Base-by-base conservation (phyloP, 208 protist species). In the Trypanosoma platydactyli region DNA sequence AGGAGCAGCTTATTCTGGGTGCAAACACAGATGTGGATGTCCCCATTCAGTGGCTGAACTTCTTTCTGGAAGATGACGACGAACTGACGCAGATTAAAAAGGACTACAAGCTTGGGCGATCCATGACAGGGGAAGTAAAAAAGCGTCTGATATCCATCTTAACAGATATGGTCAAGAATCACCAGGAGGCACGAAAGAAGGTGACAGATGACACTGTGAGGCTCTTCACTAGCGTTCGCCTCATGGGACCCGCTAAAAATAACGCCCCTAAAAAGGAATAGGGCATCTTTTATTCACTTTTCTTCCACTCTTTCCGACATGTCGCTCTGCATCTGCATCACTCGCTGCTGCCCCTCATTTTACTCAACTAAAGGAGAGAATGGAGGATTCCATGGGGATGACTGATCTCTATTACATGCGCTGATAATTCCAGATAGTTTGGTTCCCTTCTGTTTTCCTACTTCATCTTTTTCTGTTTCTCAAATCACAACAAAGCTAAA, bases 41-140 rank as follows among this genome's bases (percentile, higher is more conserved):
- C 11, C 80, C 97, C 3, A 94, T 98, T 73, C 91, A 98, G 83
- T 99, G 99, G 92, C 79, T 99, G 13, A 88, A 71, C 44, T 99
- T 99, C 78, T 99, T 99, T 72, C 69, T 99, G n/a, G 96, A 99
- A 56, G 98, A 99, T 73, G 98, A 99, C 75, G 91, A 76, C 1
- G 66, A 96, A 63, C 81, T 99, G 40, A 79, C 75, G 66, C 68
- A 71, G 11, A 72, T 94, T 18, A 73, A 88, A 57, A 78, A 72
- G 60, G 92, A 97, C 27, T 99, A 99, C 90, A 79, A 79, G 68
- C 79, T 92, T n/a, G 98, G 98, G 20, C 79, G 89, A 29, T 94
- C 99, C 81, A 88, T 98, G 64, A 98, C 97, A 13, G 91, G 96
- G 11, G 96, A 99, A 58, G 89, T 99, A 15, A 99, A 99, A 81